Base-by-base conservation (phyloP, 768 basidiomycete genomes). In the Lentinula raphanica region DNA sequence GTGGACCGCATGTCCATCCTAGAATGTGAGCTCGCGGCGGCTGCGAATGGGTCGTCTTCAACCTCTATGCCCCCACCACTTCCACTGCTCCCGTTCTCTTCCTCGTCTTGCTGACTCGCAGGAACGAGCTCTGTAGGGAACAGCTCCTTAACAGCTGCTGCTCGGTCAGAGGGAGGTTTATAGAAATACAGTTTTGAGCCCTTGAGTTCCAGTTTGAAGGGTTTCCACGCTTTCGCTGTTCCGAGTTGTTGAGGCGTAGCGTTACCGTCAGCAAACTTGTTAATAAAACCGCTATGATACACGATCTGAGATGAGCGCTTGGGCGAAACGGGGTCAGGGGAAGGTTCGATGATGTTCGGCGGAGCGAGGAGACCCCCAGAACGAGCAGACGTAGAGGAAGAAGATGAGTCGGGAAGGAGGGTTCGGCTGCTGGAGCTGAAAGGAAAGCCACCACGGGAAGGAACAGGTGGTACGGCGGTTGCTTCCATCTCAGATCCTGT, bases 151-250 rank as follows among this genome's bases (percentile, higher is more conserved):
- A 93, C 77, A 0, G 77, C 86, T 1, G 75, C 72, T 23, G 71
- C 74, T 57, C 85, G 76, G 62, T 94, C 92, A 28, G 79, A 76
- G 0, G 92, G 90, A 0, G 90, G 84, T 65, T 94, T 95, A 68
- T 90, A 93, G 65, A 94, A 89, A 68, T 89, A 87, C 49, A 95
- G 64, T 68, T 94, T 94, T 12, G 87, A 83, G 5, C 92, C 93
- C 66, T 90, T 88, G 27, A 95, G 73, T 63, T 92, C 87, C 45
- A 88, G 78, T 69, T 94, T 93, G 75, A 82, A 91, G 4, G 90
- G 83, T 67, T 94, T 94, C 93, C 93, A 95, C 0, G 84, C 84
- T 63, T 92, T 92, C 0, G 79, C 68, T 1, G 85, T 70, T 0
- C 77, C 60, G 31, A 71, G 62, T 35, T 76, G 69, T 28, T 69